Evolutionary conservation across 495 filamentous ascomycete genomes (phyloP).

Genomic region (Tuber brumale): DNA sequence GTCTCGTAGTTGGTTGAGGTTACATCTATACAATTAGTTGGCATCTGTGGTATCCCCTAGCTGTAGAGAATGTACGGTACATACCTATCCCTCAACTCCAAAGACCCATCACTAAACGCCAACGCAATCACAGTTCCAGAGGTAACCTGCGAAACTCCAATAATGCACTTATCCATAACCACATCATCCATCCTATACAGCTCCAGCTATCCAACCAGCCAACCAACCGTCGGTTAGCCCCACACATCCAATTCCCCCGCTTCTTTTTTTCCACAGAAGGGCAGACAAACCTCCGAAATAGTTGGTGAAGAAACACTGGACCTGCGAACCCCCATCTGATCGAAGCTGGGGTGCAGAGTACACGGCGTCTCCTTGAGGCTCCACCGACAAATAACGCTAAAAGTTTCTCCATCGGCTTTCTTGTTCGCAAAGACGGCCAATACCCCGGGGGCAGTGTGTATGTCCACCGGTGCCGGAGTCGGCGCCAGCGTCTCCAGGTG

Average conservation of each 20-base stretch:
- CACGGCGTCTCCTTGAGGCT: slow-evolving; percentile 30
- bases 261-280: slow-evolving; percentile 1
- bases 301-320: slow-evolving; percentile 33
- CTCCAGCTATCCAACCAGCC: slow-evolving; percentile 21
- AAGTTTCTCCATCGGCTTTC: slow-evolving; percentile 21
- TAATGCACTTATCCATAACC: slow-evolving; percentile 36
- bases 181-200: slow-evolving; percentile 37
- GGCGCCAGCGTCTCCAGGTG: slow-evolving; percentile 39
- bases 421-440: slow-evolving; percentile 37
- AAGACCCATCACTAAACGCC: slow-evolving; percentile 37
- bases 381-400: slow-evolving; percentile 39
- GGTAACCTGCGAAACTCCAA: slow-evolving; percentile 34
- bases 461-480: slow-evolving; percentile 20
- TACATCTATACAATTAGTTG: not conserved
- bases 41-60: not conserved
- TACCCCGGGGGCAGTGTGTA: slow-evolving; percentile 20
- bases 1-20: slow-evolving; percentile 24
- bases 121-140: slow-evolving; percentile 38
- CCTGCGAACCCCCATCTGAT: slow-evolving; percentile 37
- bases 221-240: slow-evolving; percentile 5
- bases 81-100: slow-evolving; percentile 36
- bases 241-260: not conserved
- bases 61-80: not conserved
- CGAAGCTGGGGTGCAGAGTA: slow-evolving; percentile 38
- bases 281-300: slow-evolving; percentile 22